Evolutionary conservation across 805 yeast species (phyloP), one percentile per base, ranked within the genome.

Genomic region (Candida patagonica): DNA sequence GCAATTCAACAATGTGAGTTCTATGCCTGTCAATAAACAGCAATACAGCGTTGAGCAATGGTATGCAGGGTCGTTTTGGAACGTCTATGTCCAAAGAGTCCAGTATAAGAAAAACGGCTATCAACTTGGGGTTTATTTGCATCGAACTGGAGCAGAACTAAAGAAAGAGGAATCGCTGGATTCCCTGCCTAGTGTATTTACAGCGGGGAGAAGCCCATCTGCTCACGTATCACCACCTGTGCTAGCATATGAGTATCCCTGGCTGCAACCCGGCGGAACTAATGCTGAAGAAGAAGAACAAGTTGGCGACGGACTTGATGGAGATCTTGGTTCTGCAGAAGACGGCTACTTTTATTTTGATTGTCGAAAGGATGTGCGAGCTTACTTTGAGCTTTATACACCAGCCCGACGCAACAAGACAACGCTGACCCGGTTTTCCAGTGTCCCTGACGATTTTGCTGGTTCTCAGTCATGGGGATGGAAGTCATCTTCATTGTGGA

Each of bases 21-120:
- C 63, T 9, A 56, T 74, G 13, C 54, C 60, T 12, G 61, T 68
- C 1, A 73, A 66, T 13, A 68, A 65, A 47, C 56, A 78, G 30
- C 69, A 70, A 1, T 73, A 73, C 47, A 69, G 73, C 7, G 65
- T 67, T 42, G 66, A 75, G 0, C 59, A 71, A 25, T 73, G 78
- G 76, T 73, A 73, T 49, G 76, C 77, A n/a, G 79, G 79, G 0
- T 71, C 78, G 8, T 71, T 67, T 47, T 74, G 79, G 79, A 72
- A 71, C 45, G 53, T 74, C 6, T 74, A 74, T 50, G 57, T 73
- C 24, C 78, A 74, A 42, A 73, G 71, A 46, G 66, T 67, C 27
- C 59, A 61, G 17, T 56, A 59, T 33, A 23, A 21, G 6, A 65
- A 65, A 42, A 60, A 64, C 41, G 64, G 68, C 2, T 65, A 53